phyloP scores from a whole-genome alignment of 2,329 filamentous ascomycete genomes.

The Monilinia fructicola region DNA sequence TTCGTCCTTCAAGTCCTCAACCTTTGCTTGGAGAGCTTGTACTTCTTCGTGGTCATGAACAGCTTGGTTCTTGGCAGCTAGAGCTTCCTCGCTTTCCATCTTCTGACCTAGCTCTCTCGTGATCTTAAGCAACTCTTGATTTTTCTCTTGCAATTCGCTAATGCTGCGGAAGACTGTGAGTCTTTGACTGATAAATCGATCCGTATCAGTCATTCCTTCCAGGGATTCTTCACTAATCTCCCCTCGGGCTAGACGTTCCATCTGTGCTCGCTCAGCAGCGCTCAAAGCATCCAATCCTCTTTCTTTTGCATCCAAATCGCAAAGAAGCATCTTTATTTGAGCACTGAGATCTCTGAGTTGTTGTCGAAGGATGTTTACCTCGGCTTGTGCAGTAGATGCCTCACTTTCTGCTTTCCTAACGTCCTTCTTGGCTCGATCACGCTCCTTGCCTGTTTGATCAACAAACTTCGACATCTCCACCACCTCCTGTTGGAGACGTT shows the following conservation, averaged over 20 bases:
- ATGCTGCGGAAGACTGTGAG: constrained; percentile 89
- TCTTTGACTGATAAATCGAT: constrained; percentile 83
- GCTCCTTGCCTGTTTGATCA: constrained; percentile 76
- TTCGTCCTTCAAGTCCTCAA: constrained; percentile 80
- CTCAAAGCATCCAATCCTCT: constrained; percentile 72
- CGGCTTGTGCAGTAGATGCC: constrained; percentile 61
- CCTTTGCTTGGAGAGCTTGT: constrained; percentile 68
- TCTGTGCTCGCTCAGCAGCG: constrained; percentile 68
- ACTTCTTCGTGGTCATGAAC: constrained; percentile 69
- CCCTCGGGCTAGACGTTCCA: constrained; percentile 75
- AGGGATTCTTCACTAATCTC: constrained; percentile 70
- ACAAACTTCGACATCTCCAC: constrained; percentile 82
- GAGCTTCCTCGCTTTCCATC: constrained; percentile 88
- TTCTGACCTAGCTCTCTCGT: constrained; percentile 81
- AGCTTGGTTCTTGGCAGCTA: constrained; percentile 62
- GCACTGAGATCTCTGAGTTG: constrained; percentile 87
- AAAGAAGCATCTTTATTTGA: constrained; percentile 86
- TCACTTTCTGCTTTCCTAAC: constrained; percentile 76
- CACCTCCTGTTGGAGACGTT: constrained; percentile 76
- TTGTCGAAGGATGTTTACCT: constrained; percentile 76
- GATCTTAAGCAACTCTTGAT: constrained; percentile 77
- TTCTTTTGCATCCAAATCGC: constrained; percentile 80
- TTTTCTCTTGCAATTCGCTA: constrained; percentile 81
- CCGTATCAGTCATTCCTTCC: constrained; percentile 78
- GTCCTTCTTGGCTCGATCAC: constrained; percentile 75